Base-by-base conservation (phyloP, 2,329 filamentous ascomycete species). In the Botrytis fragariae region DNA sequence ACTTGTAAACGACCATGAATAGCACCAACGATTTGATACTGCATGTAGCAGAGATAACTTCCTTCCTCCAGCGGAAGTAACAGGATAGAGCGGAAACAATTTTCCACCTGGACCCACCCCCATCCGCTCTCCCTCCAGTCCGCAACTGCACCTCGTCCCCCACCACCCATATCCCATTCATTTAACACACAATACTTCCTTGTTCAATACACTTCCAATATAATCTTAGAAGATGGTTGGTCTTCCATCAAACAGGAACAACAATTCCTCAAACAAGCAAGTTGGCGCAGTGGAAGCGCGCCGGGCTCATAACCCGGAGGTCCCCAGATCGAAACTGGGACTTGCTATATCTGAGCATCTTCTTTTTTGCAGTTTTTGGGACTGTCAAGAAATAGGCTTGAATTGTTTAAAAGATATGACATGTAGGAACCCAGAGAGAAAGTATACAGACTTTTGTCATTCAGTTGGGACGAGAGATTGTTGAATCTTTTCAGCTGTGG, bases 281-380 rank as follows among this genome's bases (percentile, higher is more conserved):
- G 78, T 78, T 81, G 79, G 80, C 80, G 80, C 80, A 81, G 80
- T 76, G 80, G 80, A 81, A 81, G 80, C 80, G 80, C 75, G 76
- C 80, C 81, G 80, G 80, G 80, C 81, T 81, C 80, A 82, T 81
- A 81, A 81, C 80, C 81, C 80, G 79, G 81, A 81, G 81, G 80
- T 77, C 81, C 77, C 78, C 76, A 75, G 81, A 82, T 81, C 80
- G 80, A 81, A 81, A 81, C 79, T 73, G 76, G 77, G 77, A 68
- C 65, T 68, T 68, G 65, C 65, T 68, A 68, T 9, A 14, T 14
- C 2, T 2, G 4, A 1, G 2, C 9, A 25, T 4, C 0, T 8
- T 51, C 6, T 4, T 7, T 54, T 54, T 54, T 54, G 48, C 48
- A 3, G 25, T 54, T 54, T 54, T 25, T 16, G 3, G 7, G 9